Conservation (phyloP, 2,329 filamentous ascomycete genomes). For the Blastomyces gilchristii region DNA sequence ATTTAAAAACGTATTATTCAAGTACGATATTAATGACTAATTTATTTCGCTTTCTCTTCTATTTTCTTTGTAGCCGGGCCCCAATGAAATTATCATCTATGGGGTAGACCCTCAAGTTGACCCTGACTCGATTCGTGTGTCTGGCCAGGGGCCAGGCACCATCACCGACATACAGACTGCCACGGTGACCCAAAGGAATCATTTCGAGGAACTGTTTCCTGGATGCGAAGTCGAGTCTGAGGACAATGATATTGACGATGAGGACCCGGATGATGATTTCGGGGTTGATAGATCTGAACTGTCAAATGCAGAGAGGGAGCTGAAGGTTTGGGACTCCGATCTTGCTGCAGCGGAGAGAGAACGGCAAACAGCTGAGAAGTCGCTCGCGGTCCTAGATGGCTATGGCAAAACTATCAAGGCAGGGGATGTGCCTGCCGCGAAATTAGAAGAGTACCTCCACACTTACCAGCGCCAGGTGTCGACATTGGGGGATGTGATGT, state of each 20-base stretch:
- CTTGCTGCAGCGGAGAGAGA: conserved; percentile 25
- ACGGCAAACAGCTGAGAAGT: conserved; percentile 17
- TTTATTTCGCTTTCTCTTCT: too few species aligned
- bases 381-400: conserved; percentile 25
- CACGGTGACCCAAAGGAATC: conserved; percentile 45
- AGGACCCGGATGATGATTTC: conserved; percentile 15
- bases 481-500: conserved; percentile 20
- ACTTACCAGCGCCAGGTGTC: conserved; percentile 26
- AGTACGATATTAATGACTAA: conserved; percentile 2
- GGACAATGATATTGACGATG: conserved; percentile 24
- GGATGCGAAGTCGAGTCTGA: conserved; percentile 30
- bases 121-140: conserved; percentile 50
- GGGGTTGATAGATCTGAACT: conserved; percentile 16
- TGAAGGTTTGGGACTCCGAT: conserved; percentile 25
- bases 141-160: conserved; percentile 47
- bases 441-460: conserved; percentile 27
- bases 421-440: conserved; percentile 22
- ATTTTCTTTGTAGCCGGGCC: conserved; percentile 34
- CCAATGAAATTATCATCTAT: conserved; percentile 47
- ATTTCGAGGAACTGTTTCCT: conserved; percentile 47
- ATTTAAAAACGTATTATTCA: not conserved
- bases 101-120: conserved; percentile 46
- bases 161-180: conserved; percentile 55
- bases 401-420: conserved; percentile 26
- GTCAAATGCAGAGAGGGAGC: conserved; percentile 20